These are phyloP conservation scores for Craterostigma plantagineum DNA, from an alignment of 257 asterid species.

Conservation along the genomic window DNA sequence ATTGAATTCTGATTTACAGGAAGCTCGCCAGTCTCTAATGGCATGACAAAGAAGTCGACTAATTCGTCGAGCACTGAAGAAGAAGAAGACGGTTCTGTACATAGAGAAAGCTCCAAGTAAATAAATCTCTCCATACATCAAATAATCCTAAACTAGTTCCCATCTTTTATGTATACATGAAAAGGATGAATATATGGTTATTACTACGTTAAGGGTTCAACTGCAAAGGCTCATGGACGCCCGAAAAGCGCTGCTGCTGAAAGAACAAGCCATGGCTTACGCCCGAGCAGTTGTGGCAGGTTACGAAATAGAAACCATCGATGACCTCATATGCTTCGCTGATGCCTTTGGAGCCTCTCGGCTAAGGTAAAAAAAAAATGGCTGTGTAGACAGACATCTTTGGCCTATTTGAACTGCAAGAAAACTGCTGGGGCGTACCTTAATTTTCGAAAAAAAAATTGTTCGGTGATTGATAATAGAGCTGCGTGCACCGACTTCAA, in stretches of 20 bases:
- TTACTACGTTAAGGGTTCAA: slow-evolving; percentile 26
- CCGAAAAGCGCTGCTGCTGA: slow-evolving; percentile 58
- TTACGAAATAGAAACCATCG: slow-evolving; percentile 48
- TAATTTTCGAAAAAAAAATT: background rate
- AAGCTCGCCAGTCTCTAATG: slow-evolving; percentile 25
- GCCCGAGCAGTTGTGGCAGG: slow-evolving; percentile 91
- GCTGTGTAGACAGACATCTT: no score
- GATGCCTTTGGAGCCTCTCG: slow-evolving; percentile 80
- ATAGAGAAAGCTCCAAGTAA: slow-evolving; percentile 61
- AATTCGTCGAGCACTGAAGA: slow-evolving; percentile 25
- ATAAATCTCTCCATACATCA: slow-evolving; percentile 7
- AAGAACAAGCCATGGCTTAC: slow-evolving; percentile 89
- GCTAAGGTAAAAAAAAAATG: slow-evolving; percentile 24
- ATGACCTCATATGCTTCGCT: slow-evolving; percentile 63
- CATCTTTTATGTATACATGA: background rate
- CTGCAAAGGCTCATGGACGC: slow-evolving; percentile 60
- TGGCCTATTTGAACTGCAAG: no score
- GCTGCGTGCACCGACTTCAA: slow-evolving; percentile 59
- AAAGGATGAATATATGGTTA: no score
- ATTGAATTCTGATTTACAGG: slow-evolving; percentile 9
- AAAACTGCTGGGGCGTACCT: no score
- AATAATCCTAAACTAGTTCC: background rate
- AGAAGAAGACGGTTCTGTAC: slow-evolving; percentile 26
- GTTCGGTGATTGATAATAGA: slow-evolving; percentile 18
- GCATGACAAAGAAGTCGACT: slow-evolving; percentile 23